phyloP scores from a whole-genome alignment of 2,329 filamentous ascomycete species.

The Lecanicillium sp. region DNA sequence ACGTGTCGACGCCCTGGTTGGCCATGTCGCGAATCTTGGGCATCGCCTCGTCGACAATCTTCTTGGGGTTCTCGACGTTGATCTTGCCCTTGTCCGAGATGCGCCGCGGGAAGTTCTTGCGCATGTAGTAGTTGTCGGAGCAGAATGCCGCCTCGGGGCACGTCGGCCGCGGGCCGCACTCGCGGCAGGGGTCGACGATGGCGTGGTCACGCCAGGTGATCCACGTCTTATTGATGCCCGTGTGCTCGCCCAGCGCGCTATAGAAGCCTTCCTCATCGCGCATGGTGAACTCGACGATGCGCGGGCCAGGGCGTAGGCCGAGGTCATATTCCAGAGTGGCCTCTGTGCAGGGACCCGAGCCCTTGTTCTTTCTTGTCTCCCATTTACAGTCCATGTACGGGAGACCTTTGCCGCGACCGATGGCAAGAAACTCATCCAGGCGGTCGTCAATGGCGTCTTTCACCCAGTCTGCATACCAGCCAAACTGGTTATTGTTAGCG shows the following conservation, averaged over 20 bases:
- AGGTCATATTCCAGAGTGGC: neutral
- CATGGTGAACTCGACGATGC: neutral
- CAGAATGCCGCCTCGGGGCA: neutral
- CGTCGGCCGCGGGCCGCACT: too few species aligned
- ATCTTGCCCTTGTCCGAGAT: neutral
- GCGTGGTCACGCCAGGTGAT: neutral
- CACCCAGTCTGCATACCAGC: neutral
- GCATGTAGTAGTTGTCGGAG: neutral
- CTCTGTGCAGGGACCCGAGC: neutral
- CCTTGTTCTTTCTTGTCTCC: neutral
- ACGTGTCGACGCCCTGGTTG: neutral
- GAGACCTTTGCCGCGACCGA: neutral
- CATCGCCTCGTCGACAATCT: conserved; percentile 3
- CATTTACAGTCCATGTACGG: neutral
- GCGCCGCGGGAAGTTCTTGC: conserved; percentile 2
- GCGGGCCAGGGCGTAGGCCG: neutral
- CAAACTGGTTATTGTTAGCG: neutral
- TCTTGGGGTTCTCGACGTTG: conserved; percentile 3
- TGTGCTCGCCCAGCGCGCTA: neutral
- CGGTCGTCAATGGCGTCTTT: neutral
- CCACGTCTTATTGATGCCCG: conserved; percentile 9
- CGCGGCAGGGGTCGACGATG: neutral
- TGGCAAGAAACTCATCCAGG: neutral
- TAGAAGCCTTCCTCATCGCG: conserved; percentile 7
- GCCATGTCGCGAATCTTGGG: neutral